Evolutionary conservation across 768 basidiomycete species (phyloP).

Genomic region (Melanogaster broomeanus): DNA sequence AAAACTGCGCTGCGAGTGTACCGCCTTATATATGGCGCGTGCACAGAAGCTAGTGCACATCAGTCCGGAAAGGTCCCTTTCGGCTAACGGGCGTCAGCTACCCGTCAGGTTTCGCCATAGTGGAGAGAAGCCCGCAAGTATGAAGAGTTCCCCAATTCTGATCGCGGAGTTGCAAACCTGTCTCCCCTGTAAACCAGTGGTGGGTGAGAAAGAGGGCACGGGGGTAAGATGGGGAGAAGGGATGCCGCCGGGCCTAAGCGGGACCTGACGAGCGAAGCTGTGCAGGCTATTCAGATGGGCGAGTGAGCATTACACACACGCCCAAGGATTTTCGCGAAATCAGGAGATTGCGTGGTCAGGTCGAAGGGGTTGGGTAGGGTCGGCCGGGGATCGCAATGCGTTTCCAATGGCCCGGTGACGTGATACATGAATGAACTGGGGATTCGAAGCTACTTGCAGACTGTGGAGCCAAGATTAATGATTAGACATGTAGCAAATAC

Average conservation of each 20-base stretch:
- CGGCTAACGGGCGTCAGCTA: constrained; percentile 25
- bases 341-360: not conserved
- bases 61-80: constrained; percentile 18
- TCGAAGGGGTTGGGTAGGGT: not conserved
- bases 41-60: constrained; percentile 17
- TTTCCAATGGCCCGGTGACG: constrained; percentile 7
- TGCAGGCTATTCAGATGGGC: constrained; percentile 1
- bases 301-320: constrained; percentile 7
- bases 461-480: not conserved
- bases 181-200: not conserved
- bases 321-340: not conserved
- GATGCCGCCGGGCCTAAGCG: not conserved
- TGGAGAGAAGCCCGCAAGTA: constrained; percentile 24
- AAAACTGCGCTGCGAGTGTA: constrained; percentile 1
- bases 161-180: constrained; percentile 32
- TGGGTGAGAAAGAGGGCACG: constrained; percentile 6
- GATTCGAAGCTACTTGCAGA: not conserved
- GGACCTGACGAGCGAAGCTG: constrained; percentile 7
- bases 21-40: constrained; percentile 22
- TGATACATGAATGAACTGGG: constrained; percentile 6
- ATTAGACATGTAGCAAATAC: not conserved
- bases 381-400: not conserved
- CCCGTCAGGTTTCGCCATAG: constrained; percentile 21
- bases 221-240: not conserved
- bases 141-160: constrained; percentile 27